These are phyloP conservation scores for Pseudoscleropodium purum DNA, from an alignment of 225 moss, liverwort and hornwort genomes.

Conservation along the genomic window DNA sequence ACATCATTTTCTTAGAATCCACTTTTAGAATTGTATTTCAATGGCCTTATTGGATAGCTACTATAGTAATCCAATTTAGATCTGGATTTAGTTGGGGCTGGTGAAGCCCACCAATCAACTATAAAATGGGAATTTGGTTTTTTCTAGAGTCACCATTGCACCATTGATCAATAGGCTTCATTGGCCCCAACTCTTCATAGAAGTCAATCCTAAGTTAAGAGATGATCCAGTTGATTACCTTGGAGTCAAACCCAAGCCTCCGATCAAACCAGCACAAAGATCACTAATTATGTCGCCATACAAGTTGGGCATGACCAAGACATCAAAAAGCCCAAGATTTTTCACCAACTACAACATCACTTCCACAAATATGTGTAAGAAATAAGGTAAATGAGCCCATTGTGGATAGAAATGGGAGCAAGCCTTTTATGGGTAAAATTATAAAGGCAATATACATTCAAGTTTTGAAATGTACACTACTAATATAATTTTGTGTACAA, in stretches of 20 bases:
- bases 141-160: too few species aligned
- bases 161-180: too few species aligned
- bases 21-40: not conserved
- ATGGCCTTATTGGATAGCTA: not conserved
- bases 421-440: accelerated
- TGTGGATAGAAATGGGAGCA: accelerated
- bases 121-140: too few species aligned
- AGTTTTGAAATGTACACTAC: not conserved
- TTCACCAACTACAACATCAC: conserved; percentile 63
- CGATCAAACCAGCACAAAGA: conserved; percentile 86
- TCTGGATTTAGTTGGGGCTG: accelerated
- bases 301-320: conserved; percentile 86
- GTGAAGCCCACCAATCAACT: too few species aligned
- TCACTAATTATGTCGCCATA: conserved; percentile 94
- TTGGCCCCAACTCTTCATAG: too few species aligned
- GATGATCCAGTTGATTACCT: conserved; percentile 20
- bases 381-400: not conserved
- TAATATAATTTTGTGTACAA: not conserved
- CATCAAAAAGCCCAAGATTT: conserved; percentile 78
- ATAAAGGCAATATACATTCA: not conserved
- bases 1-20: not conserved
- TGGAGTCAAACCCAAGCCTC: conserved; percentile 88
- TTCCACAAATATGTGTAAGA: not conserved
- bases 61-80: not conserved
- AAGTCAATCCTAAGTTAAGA: not conserved